A percentile compares a stretch with the other conserved stretches of the same genome.
These are phyloP conservation scores for Trametes versicolor DNA, from an alignment of 1,284 basidiomycete genomes.

Conservation along the genomic window DNA sequence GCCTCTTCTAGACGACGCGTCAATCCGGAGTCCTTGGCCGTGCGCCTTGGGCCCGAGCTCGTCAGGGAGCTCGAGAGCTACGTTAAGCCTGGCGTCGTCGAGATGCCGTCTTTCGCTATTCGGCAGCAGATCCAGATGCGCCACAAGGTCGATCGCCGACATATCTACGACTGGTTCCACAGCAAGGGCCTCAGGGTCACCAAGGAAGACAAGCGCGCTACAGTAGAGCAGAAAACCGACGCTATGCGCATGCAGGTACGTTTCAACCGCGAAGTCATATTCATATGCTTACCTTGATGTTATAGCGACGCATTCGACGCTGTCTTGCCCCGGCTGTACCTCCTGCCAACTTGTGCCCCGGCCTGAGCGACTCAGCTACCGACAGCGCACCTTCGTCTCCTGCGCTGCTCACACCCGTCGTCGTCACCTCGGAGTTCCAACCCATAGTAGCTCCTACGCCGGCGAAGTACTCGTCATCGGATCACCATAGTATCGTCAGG, in stretches of 20 bases:
- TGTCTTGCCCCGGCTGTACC: constrained; percentile 16
- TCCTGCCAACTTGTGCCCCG: constrained; percentile 8
- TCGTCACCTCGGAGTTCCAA: constrained; percentile 6
- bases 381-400: constrained; percentile 10
- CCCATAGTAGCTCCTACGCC: not conserved
- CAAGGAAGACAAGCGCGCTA: constrained; percentile 66
- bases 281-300: constrained; percentile 22
- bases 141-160: constrained; percentile 73
- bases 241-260: constrained; percentile 35
- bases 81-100: constrained; percentile 70
- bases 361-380: constrained; percentile 9
- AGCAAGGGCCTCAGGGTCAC: constrained; percentile 69
- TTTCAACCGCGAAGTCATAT: not conserved
- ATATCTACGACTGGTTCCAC: constrained; percentile 83
- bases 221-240: constrained; percentile 36
- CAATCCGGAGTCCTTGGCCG: constrained; percentile 62
- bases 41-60: constrained; percentile 69
- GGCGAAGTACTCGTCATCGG: not conserved
- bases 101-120: constrained; percentile 76
- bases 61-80: constrained; percentile 73
- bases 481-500: constrained; percentile 2
- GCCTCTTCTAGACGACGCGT: constrained; percentile 42
- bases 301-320: constrained; percentile 30
- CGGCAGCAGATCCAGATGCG: constrained; percentile 74
- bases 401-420: constrained; percentile 10